Evolutionary conservation across 352 stramenopile species (phyloP), one percentile per base, ranked within the genome.

Genomic region (Phytophthora syringae): DNA sequence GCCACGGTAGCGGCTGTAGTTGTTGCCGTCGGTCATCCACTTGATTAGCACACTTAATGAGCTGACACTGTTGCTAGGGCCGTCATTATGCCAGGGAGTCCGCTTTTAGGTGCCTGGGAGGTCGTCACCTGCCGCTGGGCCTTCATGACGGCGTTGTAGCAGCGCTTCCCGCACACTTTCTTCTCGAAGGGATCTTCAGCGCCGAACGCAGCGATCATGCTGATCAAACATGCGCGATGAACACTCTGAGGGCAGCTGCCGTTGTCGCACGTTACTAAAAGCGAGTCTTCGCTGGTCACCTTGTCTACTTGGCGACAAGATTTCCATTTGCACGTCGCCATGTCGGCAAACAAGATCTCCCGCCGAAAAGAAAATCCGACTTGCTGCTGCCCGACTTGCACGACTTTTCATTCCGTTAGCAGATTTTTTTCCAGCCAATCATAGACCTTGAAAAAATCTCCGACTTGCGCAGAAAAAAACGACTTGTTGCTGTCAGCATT

Each of bases 101-200:
- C 51, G 18, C 11, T 40, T 49, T 58, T 49, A 25, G 22, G 2
- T 36, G 30, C 3, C 10, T 45, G 30, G 7, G 16, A 5, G 22
- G 51, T 39, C 36, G 42, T 49, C 0, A 30, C 24, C 12, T 45
- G 32, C 9, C 30, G 18, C 11, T 27, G 36, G 15, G 13, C 36
- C 24, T 58, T 58, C 24, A 50, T 49, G 22, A 58, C 7, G 13
- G 51, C 36, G 21, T 57, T 57, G 21, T 47, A 57, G 34, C 50
- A 57, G 34, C 50, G 37, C 13, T 49, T 58, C 13, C 37, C 22
- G 22, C 51, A 58, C 11, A 28, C 22, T 25, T 16, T 20, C 24
- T 24, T 39, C 13, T 47, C 4, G 24, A 49, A 49, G 1, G 42
- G 3, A 40, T 39, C 10, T 15, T 27, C 24, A 18, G 24, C 37